A percentile compares a stretch with the other conserved stretches of the same genome.
Evolutionary conservation across 2,329 filamentous ascomycete genomes (phyloP).

Genomic region (Alternaria burnsii): DNA sequence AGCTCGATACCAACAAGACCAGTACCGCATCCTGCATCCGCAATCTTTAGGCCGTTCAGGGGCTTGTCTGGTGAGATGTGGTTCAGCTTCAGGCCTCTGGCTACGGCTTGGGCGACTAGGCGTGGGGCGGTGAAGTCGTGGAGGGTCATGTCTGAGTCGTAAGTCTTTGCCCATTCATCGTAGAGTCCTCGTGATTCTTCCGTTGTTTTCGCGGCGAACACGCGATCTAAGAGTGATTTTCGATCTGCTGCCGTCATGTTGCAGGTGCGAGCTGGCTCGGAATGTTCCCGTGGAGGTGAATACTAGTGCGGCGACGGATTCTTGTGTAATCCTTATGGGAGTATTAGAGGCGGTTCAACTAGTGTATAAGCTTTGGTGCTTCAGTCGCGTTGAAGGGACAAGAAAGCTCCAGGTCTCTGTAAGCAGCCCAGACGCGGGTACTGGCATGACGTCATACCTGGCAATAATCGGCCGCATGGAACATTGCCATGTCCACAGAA

Average conservation of each 20-base stretch:
- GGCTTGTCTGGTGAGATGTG: slow-evolving; percentile 19
- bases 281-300: neutral
- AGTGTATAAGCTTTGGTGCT: neutral
- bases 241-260: slow-evolving; percentile 13
- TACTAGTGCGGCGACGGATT: neutral
- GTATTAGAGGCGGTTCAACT: neutral
- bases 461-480: neutral
- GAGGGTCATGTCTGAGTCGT: slow-evolving; percentile 54
- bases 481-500: neutral
- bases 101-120: slow-evolving; percentile 42
- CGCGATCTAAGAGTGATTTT: slow-evolving; percentile 45
- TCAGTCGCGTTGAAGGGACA: neutral
- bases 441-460: neutral
- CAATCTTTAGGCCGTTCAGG: slow-evolving; percentile 47
- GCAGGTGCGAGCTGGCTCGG: neutral
- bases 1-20: slow-evolving; percentile 62
- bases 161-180: slow-evolving; percentile 58
- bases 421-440: neutral
- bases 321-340: neutral
- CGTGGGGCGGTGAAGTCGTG: slow-evolving; percentile 55
- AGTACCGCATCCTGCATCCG: slow-evolving; percentile 66
- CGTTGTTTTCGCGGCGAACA: slow-evolving; percentile 47
- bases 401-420: neutral
- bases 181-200: slow-evolving; percentile 54
- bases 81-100: slow-evolving; percentile 24